Percentiles rank a stretch among this genome's conserved stretches.
These are phyloP conservation scores for Grammothele lineata DNA, from an alignment of 768 basidiomycete species.

Conservation along the genomic window DNA sequence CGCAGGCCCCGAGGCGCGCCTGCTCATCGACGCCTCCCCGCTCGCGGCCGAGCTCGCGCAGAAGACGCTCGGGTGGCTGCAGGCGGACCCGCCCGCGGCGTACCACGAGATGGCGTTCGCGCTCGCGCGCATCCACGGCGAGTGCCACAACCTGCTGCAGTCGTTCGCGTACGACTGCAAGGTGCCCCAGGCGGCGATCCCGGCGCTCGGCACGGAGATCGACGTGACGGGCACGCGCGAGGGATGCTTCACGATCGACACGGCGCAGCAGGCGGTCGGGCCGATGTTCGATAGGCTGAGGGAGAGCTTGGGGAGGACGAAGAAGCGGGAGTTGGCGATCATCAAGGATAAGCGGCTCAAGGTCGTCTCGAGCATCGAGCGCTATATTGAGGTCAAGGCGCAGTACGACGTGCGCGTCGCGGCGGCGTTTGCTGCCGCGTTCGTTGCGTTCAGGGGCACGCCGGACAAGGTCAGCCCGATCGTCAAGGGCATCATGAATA, in stretches of 20 bases:
- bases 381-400: conserved; percentile 76
- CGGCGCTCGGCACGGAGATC: conserved; percentile 70
- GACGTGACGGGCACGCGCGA: conserved; percentile 64
- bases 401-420: conserved; percentile 85
- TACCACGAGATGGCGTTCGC: conserved; percentile 90
- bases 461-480: conserved; percentile 95
- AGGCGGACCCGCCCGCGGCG: conserved; percentile 66
- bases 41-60: conserved; percentile 64
- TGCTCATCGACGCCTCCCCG: conserved; percentile 51
- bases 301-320: conserved; percentile 67
- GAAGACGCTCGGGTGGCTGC: conserved; percentile 71
- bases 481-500: conserved; percentile 96
- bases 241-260: conserved; percentile 74
- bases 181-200: conserved; percentile 74
- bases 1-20: conserved; percentile 23
- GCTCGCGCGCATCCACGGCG: conserved; percentile 73
- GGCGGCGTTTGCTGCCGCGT: conserved; percentile 87
- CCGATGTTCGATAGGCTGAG: conserved; percentile 71
- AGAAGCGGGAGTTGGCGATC: conserved; percentile 68
- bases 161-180: conserved; percentile 87
- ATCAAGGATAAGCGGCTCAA: conserved; percentile 75
- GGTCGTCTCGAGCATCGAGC: conserved; percentile 66
- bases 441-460: conserved; percentile 79
- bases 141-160: conserved; percentile 76
- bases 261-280: conserved; percentile 68